phyloP scores from a whole-genome alignment of 2,329 filamentous ascomycete species.

The Verticillium longisporum region DNA sequence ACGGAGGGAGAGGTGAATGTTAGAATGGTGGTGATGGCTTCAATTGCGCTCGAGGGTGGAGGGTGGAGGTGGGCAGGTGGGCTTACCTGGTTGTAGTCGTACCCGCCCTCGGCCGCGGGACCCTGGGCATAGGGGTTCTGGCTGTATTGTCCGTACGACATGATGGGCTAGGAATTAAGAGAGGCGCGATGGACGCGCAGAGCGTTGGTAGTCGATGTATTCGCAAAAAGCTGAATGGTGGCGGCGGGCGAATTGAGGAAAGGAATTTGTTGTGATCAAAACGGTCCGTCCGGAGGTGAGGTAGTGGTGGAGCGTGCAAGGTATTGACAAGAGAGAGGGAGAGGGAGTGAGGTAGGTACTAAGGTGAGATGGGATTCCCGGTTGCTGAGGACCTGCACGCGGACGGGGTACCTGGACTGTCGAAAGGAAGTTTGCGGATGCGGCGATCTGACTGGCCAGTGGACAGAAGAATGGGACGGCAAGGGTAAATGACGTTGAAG shows the following conservation, averaged over 20 bases:
- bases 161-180: constrained; percentile 21
- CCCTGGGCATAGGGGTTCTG: constrained; percentile 58
- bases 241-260: not conserved
- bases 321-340: not conserved
- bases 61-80: constrained; percentile 16
- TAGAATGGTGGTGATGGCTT: not conserved
- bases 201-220: not conserved
- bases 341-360: too few species aligned
- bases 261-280: not conserved
- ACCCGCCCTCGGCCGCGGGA: constrained; percentile 38
- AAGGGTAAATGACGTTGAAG: constrained; percentile 1
- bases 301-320: not conserved
- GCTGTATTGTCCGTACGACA: constrained; percentile 58
- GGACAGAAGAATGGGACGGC: not conserved
- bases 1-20: not conserved
- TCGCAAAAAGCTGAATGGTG: not conserved
- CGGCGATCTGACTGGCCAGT: not conserved
- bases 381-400: not conserved
- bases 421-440: constrained; percentile 1
- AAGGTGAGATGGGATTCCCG: not conserved
- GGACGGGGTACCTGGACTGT: not conserved
- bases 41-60: not conserved
- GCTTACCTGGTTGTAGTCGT: constrained; percentile 36
- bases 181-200: not conserved
- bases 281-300: not conserved